phyloP scores from a whole-genome alignment of 305 asterid species.

The Fraxinus angustifolia region DNA sequence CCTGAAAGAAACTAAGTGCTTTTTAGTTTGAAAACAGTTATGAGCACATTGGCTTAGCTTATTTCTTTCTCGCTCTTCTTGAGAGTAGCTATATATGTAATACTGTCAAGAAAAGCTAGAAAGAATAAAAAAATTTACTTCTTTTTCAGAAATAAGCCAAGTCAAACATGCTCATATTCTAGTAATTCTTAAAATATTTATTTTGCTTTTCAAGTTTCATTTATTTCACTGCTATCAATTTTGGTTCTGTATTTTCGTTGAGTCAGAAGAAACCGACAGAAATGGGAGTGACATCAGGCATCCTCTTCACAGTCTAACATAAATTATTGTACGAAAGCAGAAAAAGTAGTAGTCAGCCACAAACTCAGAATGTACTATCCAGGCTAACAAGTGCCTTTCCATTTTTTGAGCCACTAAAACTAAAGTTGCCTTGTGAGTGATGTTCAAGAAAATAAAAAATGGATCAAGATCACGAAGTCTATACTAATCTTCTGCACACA shows the following conservation, averaged over 20 bases:
- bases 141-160: neutral
- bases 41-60: neutral
- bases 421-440: neutral
- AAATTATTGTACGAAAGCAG: neutral
- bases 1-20: neutral
- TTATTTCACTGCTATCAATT: neutral
- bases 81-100: neutral
- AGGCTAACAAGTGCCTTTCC: neutral
- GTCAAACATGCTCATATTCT: neutral
- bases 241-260: neutral
- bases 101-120: neutral
- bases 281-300: constrained; percentile 3
- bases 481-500: neutral
- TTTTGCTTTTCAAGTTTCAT: neutral
- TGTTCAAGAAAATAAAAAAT: neutral
- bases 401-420: neutral
- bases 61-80: neutral
- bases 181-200: neutral
- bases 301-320: neutral
- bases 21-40: neutral
- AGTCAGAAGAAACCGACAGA: neutral
- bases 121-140: neutral
- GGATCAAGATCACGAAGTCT: neutral
- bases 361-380: neutral
- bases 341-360: neutral